Percentiles rank a stretch among this genome's conserved stretches.
phyloP scores from a whole-genome alignment of 495 filamentous ascomycete genomes.

The Aspergillus saccharolyticus region DNA sequence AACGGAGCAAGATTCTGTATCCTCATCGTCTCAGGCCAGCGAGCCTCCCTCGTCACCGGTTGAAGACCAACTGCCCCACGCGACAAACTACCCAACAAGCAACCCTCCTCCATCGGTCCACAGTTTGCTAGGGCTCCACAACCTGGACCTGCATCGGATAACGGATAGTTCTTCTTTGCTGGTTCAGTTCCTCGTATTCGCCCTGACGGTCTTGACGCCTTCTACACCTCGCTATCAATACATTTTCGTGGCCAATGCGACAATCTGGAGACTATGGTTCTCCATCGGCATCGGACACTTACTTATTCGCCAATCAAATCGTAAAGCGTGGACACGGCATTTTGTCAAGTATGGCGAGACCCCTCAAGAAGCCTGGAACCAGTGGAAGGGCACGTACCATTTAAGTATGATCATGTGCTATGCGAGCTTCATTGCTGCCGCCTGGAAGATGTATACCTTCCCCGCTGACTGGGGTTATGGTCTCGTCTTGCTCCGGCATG shows the following conservation, averaged over 20 bases:
- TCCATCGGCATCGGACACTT: slow-evolving; percentile 82
- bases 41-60: slow-evolving; percentile 32
- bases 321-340: slow-evolving; percentile 91
- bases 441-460: slow-evolving; percentile 91
- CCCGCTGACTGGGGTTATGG: slow-evolving; percentile 83
- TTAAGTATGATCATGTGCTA: slow-evolving; percentile 86
- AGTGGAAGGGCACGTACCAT: slow-evolving; percentile 97
- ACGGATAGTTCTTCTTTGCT: slow-evolving; percentile 78
- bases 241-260: slow-evolving; percentile 75
- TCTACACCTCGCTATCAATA: slow-evolving; percentile 66
- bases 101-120: slow-evolving; percentile 63
- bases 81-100: slow-evolving; percentile 30
- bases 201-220: slow-evolving; percentile 69
- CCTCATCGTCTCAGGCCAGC: slow-evolving; percentile 29
- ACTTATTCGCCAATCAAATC: slow-evolving; percentile 76
- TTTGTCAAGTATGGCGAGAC: slow-evolving; percentile 95
- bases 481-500: slow-evolving; percentile 77
- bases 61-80: slow-evolving; percentile 37
- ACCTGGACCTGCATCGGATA: slow-evolving; percentile 80
- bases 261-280: slow-evolving; percentile 86
- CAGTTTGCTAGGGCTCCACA: slow-evolving; percentile 72
- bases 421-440: slow-evolving; percentile 79
- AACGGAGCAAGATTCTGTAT: slow-evolving; percentile 34
- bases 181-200: slow-evolving; percentile 65
- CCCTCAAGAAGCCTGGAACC: slow-evolving; percentile 85